A percentile compares a stretch with the other conserved stretches of the same genome.
Conservation (phyloP, 2,329 filamentous ascomycete genomes). For the Ustilaginoidea virens region DNA sequence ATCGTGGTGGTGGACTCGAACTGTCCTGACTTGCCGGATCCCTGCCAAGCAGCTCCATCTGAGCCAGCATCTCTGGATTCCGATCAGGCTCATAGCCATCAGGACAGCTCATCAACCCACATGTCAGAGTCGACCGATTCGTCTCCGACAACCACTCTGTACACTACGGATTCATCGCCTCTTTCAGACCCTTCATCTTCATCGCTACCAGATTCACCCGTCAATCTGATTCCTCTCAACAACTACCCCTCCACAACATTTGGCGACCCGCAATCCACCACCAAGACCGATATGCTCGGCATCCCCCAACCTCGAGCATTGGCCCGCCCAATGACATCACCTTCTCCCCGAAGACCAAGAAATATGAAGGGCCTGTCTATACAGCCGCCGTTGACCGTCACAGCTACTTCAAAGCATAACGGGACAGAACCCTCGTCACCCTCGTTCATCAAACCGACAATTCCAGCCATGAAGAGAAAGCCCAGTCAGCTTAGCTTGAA, state of each 20-base stretch:
- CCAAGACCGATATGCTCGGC: constrained; percentile 17
- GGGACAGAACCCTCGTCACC: constrained; percentile 56
- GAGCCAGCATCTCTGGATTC: constrained; percentile 24
- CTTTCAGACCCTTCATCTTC: constrained; percentile 82
- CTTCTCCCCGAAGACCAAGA: constrained; percentile 54
- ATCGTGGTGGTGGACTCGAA: constrained; percentile 31
- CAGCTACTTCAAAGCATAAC: constrained; percentile 30
- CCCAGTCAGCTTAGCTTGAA: constrained; percentile 67
- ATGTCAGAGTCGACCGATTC: constrained; percentile 78
- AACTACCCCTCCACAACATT: constrained; percentile 51
- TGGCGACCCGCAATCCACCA: constrained; percentile 23
- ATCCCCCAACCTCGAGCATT: constrained; percentile 26
- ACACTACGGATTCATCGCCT: constrained; percentile 81
- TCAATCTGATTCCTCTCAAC: constrained; percentile 55
- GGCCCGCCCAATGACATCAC: constrained; percentile 49
- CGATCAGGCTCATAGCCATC: constrained; percentile 49
- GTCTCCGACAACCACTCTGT: constrained; percentile 86
- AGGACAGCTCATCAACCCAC: constrained; percentile 64
- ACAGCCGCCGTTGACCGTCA: constrained; percentile 40
- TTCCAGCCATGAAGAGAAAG: constrained; percentile 55
- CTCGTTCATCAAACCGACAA: constrained; percentile 66
- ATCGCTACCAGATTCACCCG: constrained; percentile 80
- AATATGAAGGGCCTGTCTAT: constrained; percentile 78
- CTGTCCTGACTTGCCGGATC: constrained; percentile 21
- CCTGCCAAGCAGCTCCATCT: constrained; percentile 21